Evolutionary conservation across 768 basidiomycete genomes (phyloP).

Genomic region (Jaapia argillacea): DNA sequence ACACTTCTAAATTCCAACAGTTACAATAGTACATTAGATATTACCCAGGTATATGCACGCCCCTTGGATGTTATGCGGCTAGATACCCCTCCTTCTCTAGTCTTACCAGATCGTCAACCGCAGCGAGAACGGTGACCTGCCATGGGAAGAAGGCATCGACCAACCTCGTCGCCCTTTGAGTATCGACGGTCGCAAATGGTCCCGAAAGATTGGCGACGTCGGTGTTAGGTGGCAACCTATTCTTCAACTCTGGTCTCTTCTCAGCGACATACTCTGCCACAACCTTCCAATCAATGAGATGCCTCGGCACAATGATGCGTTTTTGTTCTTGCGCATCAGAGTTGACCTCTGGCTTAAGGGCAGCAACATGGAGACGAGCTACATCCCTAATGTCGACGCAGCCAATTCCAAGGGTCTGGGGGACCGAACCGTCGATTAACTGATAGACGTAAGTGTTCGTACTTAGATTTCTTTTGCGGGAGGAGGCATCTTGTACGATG

Average conservation of each 20-base stretch:
- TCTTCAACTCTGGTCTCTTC: not conserved
- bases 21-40: too few species aligned
- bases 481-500: slow-evolving; percentile 2
- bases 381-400: slow-evolving; percentile 24
- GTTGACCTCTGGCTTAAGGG: slow-evolving; percentile 8
- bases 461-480: slow-evolving; percentile 1
- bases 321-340: too few species aligned
- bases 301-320: slow-evolving; percentile 3
- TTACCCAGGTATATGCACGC: too few species aligned
- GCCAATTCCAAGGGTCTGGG: not conserved
- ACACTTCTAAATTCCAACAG: too few species aligned
- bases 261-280: not conserved
- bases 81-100: slow-evolving; percentile 9
- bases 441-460: slow-evolving; percentile 1
- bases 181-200: slow-evolving; percentile 4
- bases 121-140: slow-evolving; percentile 9
- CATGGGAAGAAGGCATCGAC: slow-evolving; percentile 7
- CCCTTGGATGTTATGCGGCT: too few species aligned
- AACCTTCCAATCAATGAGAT: slow-evolving; percentile 4
- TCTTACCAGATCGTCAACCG: slow-evolving; percentile 9
- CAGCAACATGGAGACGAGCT: slow-evolving; percentile 18
- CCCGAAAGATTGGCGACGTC: slow-evolving; percentile 1
- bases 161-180: slow-evolving; percentile 6
- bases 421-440: not conserved
- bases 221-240: too few species aligned